A percentile compares a stretch with the other conserved stretches of the same genome.
Conservation (phyloP, 306 rosid species). For the Crataegus laevigata region DNA sequence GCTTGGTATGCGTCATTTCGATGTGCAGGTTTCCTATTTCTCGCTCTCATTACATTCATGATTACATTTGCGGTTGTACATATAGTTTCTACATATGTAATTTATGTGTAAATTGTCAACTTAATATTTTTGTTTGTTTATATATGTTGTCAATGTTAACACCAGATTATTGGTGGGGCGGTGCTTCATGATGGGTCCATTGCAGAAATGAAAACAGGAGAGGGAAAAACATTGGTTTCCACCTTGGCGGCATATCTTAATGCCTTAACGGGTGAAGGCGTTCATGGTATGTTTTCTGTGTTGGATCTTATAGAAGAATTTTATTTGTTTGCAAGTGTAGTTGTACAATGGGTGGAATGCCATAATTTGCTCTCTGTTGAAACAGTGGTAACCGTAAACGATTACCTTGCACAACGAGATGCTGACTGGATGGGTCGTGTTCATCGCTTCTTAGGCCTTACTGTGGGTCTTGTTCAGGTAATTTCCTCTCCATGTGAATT, state of each 20-base stretch:
- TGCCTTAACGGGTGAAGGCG: constrained; percentile 88
- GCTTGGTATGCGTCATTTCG: constrained; percentile 97
- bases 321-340: not conserved
- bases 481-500: constrained; percentile 6
- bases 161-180: constrained; percentile 91
- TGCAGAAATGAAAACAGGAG: constrained; percentile 98
- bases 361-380: constrained; percentile 1
- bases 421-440: constrained; percentile 99
- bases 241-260: constrained; percentile 92
- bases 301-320: constrained; percentile 3
- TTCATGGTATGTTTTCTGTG: constrained; percentile 56
- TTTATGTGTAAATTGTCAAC: not conserved
- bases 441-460: constrained; percentile 90
- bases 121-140: not conserved
- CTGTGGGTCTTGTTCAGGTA: constrained; percentile 96
- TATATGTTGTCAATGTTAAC: constrained; percentile 13
- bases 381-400: constrained; percentile 91
- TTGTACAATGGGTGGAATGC: not conserved
- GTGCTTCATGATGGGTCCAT: constrained; percentile 97
- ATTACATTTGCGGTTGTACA: not conserved
- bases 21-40: constrained; percentile 64
- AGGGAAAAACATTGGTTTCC: constrained; percentile 92
- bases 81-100: not conserved
- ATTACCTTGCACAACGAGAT: constrained; percentile 98
- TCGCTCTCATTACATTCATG: not conserved